These are phyloP conservation scores for Saturnispora sekii DNA, from an alignment of 805 yeast species.

Conservation along the genomic window DNA sequence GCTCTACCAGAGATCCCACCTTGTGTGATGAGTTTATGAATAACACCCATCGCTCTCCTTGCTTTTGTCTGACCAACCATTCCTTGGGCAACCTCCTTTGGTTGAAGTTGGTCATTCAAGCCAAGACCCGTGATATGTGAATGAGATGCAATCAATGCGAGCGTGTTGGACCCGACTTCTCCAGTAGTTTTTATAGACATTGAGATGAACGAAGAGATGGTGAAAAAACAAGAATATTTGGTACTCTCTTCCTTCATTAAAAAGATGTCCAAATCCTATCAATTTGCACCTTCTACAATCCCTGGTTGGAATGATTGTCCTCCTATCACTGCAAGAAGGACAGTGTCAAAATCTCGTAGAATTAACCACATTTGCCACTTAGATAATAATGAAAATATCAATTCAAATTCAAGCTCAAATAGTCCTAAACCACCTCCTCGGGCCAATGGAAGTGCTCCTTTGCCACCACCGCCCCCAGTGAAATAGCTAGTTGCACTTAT, in stretches of 20 bases:
- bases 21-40: slow-evolving; percentile 86
- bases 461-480: background rate
- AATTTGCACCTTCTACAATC: slow-evolving; percentile 19
- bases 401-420: background rate
- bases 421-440: no score
- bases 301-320: slow-evolving; percentile 61
- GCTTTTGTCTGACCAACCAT: slow-evolving; percentile 71
- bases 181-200: slow-evolving; percentile 13
- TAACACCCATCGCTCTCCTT: slow-evolving; percentile 88
- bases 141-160: slow-evolving; percentile 60
- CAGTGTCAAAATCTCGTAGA: slow-evolving; percentile 1
- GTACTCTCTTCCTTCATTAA: background rate
- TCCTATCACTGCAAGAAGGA: background rate
- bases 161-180: background rate
- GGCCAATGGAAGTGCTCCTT: no score
- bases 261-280: slow-evolving; percentile 18
- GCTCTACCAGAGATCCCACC: slow-evolving; percentile 94
- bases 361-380: slow-evolving; percentile 7
- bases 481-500: no score
- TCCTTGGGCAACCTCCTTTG: slow-evolving; percentile 82
- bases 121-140: slow-evolving; percentile 96
- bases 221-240: background rate
- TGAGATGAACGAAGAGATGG: background rate
- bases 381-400: background rate
- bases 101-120: slow-evolving; percentile 79